phyloP scores from a whole-genome alignment of 2,329 filamentous ascomycete genomes.

The Penicillium sp. region DNA sequence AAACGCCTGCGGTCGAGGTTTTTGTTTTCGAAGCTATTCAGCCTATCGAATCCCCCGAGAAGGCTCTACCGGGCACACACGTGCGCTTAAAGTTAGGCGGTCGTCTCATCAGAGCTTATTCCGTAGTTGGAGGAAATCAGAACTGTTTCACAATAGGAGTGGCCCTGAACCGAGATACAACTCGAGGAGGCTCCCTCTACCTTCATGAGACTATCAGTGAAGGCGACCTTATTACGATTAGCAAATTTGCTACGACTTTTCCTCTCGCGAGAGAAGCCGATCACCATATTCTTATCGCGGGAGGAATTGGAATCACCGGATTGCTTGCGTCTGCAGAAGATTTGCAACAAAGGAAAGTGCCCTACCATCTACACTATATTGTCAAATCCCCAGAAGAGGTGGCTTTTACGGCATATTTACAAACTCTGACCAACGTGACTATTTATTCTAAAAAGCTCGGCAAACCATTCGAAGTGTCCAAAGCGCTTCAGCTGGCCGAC shows the following conservation, averaged over 20 bases:
- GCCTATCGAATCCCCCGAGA: not conserved
- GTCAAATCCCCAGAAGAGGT: constrained; percentile 1
- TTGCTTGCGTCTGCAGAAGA: constrained; percentile 1
- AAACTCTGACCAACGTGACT: not conserved
- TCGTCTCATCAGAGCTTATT: constrained; percentile 7
- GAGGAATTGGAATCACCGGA: constrained; percentile 9
- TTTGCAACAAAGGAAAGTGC: not conserved
- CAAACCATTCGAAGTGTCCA: not conserved
- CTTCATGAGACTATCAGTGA: constrained; percentile 2
- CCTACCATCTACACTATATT: constrained; percentile 7
- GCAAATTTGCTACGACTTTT: constrained; percentile 1
- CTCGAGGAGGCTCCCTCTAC: constrained; percentile 7
- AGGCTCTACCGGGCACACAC: constrained; percentile 1
- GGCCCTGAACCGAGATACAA: not conserved
- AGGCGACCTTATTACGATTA: not conserved
- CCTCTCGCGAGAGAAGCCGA: not conserved
- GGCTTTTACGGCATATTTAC: not conserved
- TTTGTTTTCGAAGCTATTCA: not conserved
- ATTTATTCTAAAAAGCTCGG: constrained; percentile 1
- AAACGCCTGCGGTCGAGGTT: not conserved
- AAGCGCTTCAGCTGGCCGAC: not conserved
- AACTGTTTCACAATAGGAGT: constrained; percentile 5
- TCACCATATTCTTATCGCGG: constrained; percentile 4
- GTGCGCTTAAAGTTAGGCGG: constrained; percentile 3
- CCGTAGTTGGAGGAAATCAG: constrained; percentile 3